Base-by-base conservation (phyloP, 306 rosid species). In the Cucurbita ficifolia region DNA sequence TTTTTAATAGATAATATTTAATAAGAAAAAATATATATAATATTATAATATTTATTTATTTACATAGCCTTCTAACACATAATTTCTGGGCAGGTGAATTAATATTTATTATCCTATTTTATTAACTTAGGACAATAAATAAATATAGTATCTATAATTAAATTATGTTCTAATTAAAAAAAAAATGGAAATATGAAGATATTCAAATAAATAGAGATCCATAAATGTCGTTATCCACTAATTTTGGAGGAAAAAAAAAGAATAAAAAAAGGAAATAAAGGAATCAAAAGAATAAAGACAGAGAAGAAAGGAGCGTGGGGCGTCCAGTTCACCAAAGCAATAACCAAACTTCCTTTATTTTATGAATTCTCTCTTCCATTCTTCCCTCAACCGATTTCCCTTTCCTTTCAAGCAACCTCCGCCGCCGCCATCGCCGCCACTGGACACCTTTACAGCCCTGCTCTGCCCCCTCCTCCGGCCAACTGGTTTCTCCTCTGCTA, bases 371-470 rank as follows among this genome's bases (percentile, higher is more conserved):
- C 49, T 54, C 51, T 53, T 61, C 51, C 76, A 9, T 40, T 40
- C 18, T 53, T 12, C 21, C 12, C 22, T 12, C 38, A 48, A 58
- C 72, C n/a, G 39, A 59, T 46, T 19, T 24, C 36, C 49, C 78
- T 75, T 49, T 49, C 78, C 39, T 49, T 33, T 10, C 78, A 75
- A 58, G 72, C 71, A 60, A 60, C 58, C 78, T 60, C 78, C 71
- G 33, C 49, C 16, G 29, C 70, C 77, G 22, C 71, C 68, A 4
- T 13, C n/a, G 11, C 39, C 70, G 56, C 57, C 21, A 5, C 8
- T 2, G 6, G 0, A 0, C 10, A 11, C 19, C 65, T 19, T 21
- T 33, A 7, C 60, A 18, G 10, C 61, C 61, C 14, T 50, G 19
- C 54, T 14, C 54, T 6, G 19, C 53, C 21, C 42, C 65, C 6